Base-by-base conservation (phyloP, 2,329 filamentous ascomycete species). In the Fusarium secorum region DNA sequence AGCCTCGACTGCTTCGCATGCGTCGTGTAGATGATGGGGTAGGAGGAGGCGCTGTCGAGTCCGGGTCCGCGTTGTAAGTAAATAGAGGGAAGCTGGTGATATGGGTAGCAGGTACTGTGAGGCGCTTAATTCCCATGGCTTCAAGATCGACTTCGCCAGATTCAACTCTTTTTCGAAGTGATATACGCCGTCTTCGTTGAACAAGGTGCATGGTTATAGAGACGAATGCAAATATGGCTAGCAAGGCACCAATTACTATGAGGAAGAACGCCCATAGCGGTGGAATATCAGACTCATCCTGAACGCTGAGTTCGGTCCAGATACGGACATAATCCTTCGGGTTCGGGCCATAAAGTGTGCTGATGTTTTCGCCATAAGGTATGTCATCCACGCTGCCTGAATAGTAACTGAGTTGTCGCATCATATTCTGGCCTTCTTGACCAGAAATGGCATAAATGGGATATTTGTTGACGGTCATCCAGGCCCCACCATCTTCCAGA, bases 121-220 rank as follows among this genome's bases (percentile, higher is more conserved):
- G 82, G 18, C 92, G 88, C 77, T 93, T 95, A 73, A 98, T 93
- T 4, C 94, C 95, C 72, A 97, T 86, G 5, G 89, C 90, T 80
- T 98, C 95, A 6, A 98, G 84, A 76, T 98, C 93, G 24, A 97
- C 90, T 73, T 97, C 92, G 56, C 95, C 95, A 11, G 85, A 86
- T 63, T 89, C 85, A 20, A 98, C 91, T 17, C 94, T 89, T 51
- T 88, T 87, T 54, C 89, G 88, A 15, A 98, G 83, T 3, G 85
- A 85, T 28, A 85, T 85, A 13, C 95, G 89, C 33, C 94, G 89
- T 51, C 89, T 86, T 38, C 89, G 88, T 78, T 97, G 93, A 33
- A 96, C 83, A 26, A 90, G 83, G 74, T 96, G 94, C 92, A 96
- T 97, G 56, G 86, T 83, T 42, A 90, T 78, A 3, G 89, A 96